Evolutionary conservation across 2,329 filamentous ascomycete species (phyloP), one percentile per base, ranked within the genome.

Genomic region (Bipolaris bicolor): DNA sequence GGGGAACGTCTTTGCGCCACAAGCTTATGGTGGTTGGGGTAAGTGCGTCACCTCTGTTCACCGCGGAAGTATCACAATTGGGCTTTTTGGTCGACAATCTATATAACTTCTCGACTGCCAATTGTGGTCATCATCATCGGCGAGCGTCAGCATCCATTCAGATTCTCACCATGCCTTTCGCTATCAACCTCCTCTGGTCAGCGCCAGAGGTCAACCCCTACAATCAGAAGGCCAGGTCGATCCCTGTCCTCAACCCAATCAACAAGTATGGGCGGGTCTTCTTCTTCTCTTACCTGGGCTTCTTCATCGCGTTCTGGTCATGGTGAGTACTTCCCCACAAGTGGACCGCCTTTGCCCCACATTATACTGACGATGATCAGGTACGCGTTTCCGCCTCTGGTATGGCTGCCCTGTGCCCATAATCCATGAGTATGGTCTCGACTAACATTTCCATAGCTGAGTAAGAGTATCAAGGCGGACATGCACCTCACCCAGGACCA

Each of bases 341-440:
- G 18, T 20, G 45, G 55, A 18, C 48, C 20, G 20, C 29, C 40
- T 47, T 47, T 36, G 10, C 41, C 33, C 34, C 34, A 40, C 48
- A 62, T 49, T 60, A 39, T 54, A 46, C 67, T 76, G 49, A 75
- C 67, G 34, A 18, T 55, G 7, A 29, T 7, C 57, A 82, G 90
- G 90, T 96, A 96, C 80, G 90, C 92, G 1, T 97, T 96, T 77
- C 91, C 92, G 63, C 92, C 92, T 65, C 80, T 95, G 73, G 88
- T 91, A 82, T 67, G 69, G 55, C 58, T 47, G 41, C 52, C 48
- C 53, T 26, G 49, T 46, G 54, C 7, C 16, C 48, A 52, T 46
- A 57, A 33, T 33, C 52, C 50, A 52, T 52, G 36, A 22, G 34
- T 34, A 43, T 41, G 31, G n/a, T 50, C 6, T 24, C 11, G 20